These are phyloP conservation scores for Penicillium sp. DNA, from an alignment of 2,329 filamentous ascomycete species.

Conservation along the genomic window DNA sequence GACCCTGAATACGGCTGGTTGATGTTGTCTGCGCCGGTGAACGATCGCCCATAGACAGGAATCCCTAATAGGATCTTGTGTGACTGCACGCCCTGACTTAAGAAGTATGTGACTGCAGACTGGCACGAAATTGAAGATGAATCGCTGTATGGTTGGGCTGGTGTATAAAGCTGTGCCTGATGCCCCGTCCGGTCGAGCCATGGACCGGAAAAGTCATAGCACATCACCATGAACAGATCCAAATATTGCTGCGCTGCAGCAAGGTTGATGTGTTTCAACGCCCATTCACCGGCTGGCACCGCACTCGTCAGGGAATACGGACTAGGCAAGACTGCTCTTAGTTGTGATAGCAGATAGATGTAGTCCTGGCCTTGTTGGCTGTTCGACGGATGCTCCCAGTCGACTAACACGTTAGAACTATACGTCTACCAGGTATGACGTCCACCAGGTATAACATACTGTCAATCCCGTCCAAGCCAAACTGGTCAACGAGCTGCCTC, in stretches of 20 bases:
- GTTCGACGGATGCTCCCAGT: constrained; percentile 73
- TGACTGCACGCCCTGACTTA: constrained; percentile 62
- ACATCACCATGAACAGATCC: constrained; percentile 73
- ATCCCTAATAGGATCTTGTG: constrained; percentile 73
- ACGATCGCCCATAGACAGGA: constrained; percentile 71
- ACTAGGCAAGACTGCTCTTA: constrained; percentile 65
- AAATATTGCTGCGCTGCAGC: constrained; percentile 60
- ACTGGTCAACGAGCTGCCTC: constrained; percentile 63
- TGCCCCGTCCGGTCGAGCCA: constrained; percentile 68
- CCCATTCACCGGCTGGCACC: constrained; percentile 63
- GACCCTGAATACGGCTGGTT: constrained; percentile 56
- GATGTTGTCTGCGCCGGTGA: constrained; percentile 61
- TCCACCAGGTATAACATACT: constrained; percentile 48
- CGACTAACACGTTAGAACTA: constrained; percentile 51
- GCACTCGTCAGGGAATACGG: constrained; percentile 70
- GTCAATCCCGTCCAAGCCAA: constrained; percentile 71
- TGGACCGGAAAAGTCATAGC: constrained; percentile 72
- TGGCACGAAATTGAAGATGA: constrained; percentile 59
- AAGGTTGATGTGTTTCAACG: constrained; percentile 67
- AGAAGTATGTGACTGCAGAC: constrained; percentile 62
- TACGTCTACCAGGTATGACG: neutral
- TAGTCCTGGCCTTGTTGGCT: constrained; percentile 66
- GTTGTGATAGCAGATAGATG: constrained; percentile 61
- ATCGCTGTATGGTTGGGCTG: constrained; percentile 52
- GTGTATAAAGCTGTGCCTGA: constrained; percentile 69